phyloP scores from a whole-genome alignment of 805 yeast species.

The Metschnikowia arizonensis region DNA sequence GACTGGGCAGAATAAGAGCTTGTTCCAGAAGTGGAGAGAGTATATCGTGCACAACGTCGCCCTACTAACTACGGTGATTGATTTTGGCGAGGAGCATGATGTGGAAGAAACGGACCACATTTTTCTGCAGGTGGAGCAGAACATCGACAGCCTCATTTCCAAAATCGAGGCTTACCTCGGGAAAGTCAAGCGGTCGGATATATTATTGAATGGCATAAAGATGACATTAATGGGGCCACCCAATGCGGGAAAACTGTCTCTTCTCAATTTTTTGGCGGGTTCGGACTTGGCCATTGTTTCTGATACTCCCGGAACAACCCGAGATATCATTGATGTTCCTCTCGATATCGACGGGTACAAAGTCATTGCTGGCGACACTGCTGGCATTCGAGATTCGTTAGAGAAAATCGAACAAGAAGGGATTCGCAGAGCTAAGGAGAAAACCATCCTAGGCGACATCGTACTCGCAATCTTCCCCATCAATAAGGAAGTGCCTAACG shows the following conservation, averaged over 20 bases:
- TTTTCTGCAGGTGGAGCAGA: conserved; percentile 45
- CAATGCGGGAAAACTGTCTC: conserved; percentile 92
- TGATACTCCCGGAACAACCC: conserved; percentile 86
- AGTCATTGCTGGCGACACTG: conserved; percentile 84
- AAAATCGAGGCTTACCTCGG: conserved; percentile 45
- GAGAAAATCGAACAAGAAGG: conserved; percentile 70
- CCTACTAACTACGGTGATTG: conserved; percentile 79
- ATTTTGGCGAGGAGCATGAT: conserved; percentile 92
- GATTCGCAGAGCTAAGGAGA: conserved; percentile 65
- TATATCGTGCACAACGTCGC: conserved; percentile 65
- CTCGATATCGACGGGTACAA: conserved; percentile 81
- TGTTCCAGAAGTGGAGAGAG: conserved; percentile 65
- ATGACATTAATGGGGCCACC: conserved; percentile 84
- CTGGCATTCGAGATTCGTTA: conserved; percentile 65
- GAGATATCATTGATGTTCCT: conserved; percentile 81
- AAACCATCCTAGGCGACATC: conserved; percentile 60
- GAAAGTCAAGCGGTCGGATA: conserved; percentile 53
- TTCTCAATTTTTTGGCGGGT: conserved; percentile 69
- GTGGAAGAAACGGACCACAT: conserved; percentile 58
- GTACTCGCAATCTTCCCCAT: conserved; percentile 60
- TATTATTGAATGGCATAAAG: conserved; percentile 68
- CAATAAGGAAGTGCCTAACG: conserved; percentile 27
- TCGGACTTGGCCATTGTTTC: conserved; percentile 90
- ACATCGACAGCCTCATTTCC: conserved; percentile 37
- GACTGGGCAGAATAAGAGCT: conserved; percentile 56